Base-by-base conservation (phyloP, 108 stramenopile genomes). In the Conticribra guillardii region DNA sequence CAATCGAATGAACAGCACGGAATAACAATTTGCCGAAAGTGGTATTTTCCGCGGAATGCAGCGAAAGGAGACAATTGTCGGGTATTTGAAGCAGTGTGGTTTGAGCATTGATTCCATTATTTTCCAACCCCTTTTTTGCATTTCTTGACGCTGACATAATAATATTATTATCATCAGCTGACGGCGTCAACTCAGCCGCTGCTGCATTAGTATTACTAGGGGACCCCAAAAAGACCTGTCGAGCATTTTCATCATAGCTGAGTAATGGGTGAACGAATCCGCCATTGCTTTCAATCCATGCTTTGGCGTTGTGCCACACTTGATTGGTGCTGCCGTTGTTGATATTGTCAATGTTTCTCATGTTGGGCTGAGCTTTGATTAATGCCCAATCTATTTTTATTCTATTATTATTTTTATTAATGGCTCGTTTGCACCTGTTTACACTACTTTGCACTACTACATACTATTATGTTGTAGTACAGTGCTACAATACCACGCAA, bases 211-310 rank as follows among this genome's bases (percentile, higher is more conserved):
- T n/a, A n/a, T n/a, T n/a, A n/a, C n/a, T n/a, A n/a, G n/a, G n/a
- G n/a, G n/a, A n/a, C n/a, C 51, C 64, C 28, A 57, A 58, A 57
- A 33, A 47, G 23, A 69, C 56, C 29, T 22, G 54, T 7, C 74
- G 74, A 29, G 17, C 55, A 11, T 50, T 45, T 55, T 22, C 53
- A 57, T 76, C 60, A 29, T 62, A 76, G 17, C 34, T 28, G 4
- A 76, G 44, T 22, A 9, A 16, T 27, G 75, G 61, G 21, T 76
- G 67, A 29, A 76, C 60, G 52, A 45, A 64, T 0, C 75, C 75
- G 14, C 75, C 75, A 14, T 74, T 64, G 54, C 60, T 27, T 50
- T 63, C 34, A 41, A 76, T 69, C 75, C 75, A 76, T 28, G 8
- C 27, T 22, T 23, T 41, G 44, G 67, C 75, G 5, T 52, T 31